Evolutionary conservation across 1,284 basidiomycete species (phyloP), one percentile per base, ranked within the genome.

Genomic region (Ustilago hordei): DNA sequence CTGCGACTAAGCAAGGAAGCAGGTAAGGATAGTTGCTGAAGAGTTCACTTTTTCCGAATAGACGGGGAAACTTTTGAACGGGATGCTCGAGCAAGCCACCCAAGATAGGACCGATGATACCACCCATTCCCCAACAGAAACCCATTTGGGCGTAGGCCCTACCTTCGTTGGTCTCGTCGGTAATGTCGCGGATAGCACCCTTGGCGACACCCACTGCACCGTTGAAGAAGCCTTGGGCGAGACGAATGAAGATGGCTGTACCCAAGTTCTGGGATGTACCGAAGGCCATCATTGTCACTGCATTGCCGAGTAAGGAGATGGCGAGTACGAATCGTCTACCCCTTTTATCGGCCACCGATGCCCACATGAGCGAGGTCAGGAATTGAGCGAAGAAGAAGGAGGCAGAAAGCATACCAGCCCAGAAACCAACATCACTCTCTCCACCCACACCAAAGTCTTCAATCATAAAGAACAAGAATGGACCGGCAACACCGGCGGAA

Each of bases 111-210:
- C 90, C 93, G 53, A 86, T 69, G 70, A 87, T 87, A 90, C 95
- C 95, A 75, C 95, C 95, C 83, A 98, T 91, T 73, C 95, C 95
- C 95, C 95, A 98, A 76, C 92, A 94, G 87, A 97, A 97, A 23
- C 95, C 95, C 60, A 98, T 89, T 76, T 95, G 93, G 55, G 94
- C 94, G 85, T 97, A 97, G 15, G 95, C 95, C 77, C 94, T 90
- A 39, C 93, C 93, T 87, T 97, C 95, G 86, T 98, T 98, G 63
- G 91, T 93, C 45, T 90, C 87, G 80, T 96, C 94, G 0, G 96
- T 96, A 66, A 99, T 90, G 71, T 93, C 92, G 28, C 93, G 89
- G 50, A 99, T 92, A 8, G 92, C 93, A 23, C 95, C 94, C 48
- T 82, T 83, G 47, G 94, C 94, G 19, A 97, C 95, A 35, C 95